These are phyloP conservation scores for Globisporangium spiculum DNA, from an alignment of 352 stramenopile species.

Conservation along the genomic window DNA sequence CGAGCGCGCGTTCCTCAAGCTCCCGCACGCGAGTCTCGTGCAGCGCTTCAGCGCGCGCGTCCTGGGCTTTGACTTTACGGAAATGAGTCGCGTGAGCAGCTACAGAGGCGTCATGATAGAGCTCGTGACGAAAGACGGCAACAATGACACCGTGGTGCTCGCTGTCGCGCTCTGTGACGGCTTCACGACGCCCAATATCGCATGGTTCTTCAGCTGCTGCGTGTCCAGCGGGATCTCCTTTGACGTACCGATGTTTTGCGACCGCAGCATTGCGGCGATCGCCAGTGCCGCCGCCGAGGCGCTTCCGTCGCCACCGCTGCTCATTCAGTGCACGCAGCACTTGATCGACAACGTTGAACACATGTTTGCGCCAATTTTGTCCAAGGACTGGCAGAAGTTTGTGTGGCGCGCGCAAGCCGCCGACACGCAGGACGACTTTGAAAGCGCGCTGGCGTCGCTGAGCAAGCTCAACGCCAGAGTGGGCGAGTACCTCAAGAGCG, in stretches of 20 bases:
- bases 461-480: constrained; percentile 16
- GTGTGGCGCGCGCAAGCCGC: constrained; percentile 28
- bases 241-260: constrained; percentile 36
- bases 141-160: constrained; percentile 33
- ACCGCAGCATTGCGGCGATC: constrained; percentile 23
- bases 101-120: constrained; percentile 29
- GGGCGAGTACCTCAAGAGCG: constrained; percentile 19
- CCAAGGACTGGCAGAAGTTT: background rate
- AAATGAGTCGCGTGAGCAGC: constrained; percentile 34
- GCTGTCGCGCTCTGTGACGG: constrained; percentile 39
- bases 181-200: constrained; percentile 21
- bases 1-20: constrained; percentile 39
- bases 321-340: constrained; percentile 35
- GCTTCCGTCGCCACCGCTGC: constrained; percentile 3
- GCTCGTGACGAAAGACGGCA: constrained; percentile 38
- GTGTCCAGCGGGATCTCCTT: constrained; percentile 25
- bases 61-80: constrained; percentile 26
- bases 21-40: constrained; percentile 30
- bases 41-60: constrained; percentile 27
- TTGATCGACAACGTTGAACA: constrained; percentile 29
- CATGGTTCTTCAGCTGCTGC: constrained; percentile 39
- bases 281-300: constrained; percentile 21
- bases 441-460: constrained; percentile 22
- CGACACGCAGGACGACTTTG: constrained; percentile 32
- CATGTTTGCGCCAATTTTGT: constrained; percentile 21